phyloP scores from a whole-genome alignment of 2,329 filamentous ascomycete genomes.

The Ophiostoma himal-ulmi region DNA sequence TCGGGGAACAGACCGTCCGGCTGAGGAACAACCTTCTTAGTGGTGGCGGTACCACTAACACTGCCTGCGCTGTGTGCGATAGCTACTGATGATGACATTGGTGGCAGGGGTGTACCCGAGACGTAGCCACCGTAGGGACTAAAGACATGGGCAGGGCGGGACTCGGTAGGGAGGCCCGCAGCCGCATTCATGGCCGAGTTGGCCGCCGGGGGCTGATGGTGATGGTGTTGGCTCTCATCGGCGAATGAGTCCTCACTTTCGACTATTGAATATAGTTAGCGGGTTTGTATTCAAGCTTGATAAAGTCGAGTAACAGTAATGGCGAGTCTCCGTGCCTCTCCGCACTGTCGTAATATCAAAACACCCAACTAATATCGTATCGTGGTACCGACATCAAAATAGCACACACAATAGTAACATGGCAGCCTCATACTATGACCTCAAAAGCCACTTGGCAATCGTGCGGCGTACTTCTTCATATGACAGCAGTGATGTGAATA shows the following conservation, averaged over 20 bases:
- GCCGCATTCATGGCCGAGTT: background rate
- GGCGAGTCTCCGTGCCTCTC: background rate
- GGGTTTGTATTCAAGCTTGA: background rate
- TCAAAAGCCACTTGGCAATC: background rate
- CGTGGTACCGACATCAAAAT: background rate
- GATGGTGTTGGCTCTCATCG: conserved; percentile 23
- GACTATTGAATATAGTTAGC: conserved; percentile 15
- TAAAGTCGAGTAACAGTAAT: too few species aligned
- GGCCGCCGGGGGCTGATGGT: conserved; percentile 11
- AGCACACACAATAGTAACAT: background rate
- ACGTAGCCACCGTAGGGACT: conserved; percentile 62
- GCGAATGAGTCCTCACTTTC: conserved; percentile 22
- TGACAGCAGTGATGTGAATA: background rate
- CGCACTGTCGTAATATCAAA: background rate
- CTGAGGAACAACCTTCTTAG: conserved; percentile 49
- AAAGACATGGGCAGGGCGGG: conserved; percentile 71
- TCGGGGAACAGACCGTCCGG: conserved; percentile 75
- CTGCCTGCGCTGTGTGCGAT: conserved; percentile 49
- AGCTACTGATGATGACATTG: conserved; percentile 57
- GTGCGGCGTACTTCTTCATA: background rate
- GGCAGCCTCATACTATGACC: background rate
- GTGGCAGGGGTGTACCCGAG: conserved; percentile 43
- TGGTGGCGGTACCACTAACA: conserved; percentile 31
- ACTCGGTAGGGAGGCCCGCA: conserved; percentile 42
- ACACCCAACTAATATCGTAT: background rate